Evolutionary conservation across 75 land plant species (phyloP).

Genomic region (Isoetes taiwanensis): DNA sequence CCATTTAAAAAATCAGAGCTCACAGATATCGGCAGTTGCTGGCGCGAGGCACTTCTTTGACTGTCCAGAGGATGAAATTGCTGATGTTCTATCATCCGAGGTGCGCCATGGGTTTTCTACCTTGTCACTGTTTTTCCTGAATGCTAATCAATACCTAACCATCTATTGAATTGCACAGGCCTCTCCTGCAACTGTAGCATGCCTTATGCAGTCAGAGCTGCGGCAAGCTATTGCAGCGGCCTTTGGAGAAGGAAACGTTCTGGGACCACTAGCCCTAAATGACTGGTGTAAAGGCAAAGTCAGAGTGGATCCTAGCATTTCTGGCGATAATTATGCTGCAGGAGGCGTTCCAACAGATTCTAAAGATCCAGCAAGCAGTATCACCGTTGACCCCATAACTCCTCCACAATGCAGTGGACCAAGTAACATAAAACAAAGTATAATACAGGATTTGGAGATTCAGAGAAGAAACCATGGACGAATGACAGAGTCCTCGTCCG

Average conservation of each 20-base stretch:
- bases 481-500: constrained; percentile 24
- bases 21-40: constrained; percentile 81
- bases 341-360: constrained; percentile 45
- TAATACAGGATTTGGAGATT: constrained; percentile 8
- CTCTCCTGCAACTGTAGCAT: constrained; percentile 63
- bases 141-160: neutral
- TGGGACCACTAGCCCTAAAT: constrained; percentile 65
- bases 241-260: constrained; percentile 44
- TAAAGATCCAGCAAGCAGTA: constrained; percentile 52
- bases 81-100: constrained; percentile 68
- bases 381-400: constrained; percentile 58
- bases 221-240: constrained; percentile 66
- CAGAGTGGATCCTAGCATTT: constrained; percentile 20
- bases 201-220: constrained; percentile 75
- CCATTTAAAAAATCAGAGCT: constrained; percentile 54
- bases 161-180: constrained; percentile 31
- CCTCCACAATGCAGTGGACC: constrained; percentile 51
- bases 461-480: constrained; percentile 21
- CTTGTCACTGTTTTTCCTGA: neutral
- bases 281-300: constrained; percentile 86
- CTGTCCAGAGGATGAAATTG: constrained; percentile 61
- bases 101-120: constrained; percentile 21
- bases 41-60: constrained; percentile 66
- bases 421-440: too few relatives aligned
- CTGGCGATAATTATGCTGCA: constrained; percentile 36